Evolutionary conservation across 2,329 filamentous ascomycete species (phyloP).

Genomic region (Phialocephala sp.): DNA sequence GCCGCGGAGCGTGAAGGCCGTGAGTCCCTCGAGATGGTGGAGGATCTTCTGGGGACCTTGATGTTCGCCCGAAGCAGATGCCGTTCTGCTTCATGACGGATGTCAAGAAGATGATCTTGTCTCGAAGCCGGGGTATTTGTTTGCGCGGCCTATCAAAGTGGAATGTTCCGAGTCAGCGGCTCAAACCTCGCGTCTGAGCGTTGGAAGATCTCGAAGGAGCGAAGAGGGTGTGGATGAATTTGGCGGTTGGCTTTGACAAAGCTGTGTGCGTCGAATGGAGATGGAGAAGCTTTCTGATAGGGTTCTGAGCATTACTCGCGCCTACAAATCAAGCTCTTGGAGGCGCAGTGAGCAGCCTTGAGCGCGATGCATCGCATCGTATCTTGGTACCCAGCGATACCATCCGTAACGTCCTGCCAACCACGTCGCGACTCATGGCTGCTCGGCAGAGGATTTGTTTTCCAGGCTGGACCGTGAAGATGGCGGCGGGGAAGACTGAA

Average conservation of each 20-base stretch:
- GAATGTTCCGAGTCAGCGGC: slow-evolving; percentile 4
- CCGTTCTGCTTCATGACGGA: slow-evolving; percentile 6
- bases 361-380: not conserved
- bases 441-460: not conserved
- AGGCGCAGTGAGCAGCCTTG: not conserved
- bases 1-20: slow-evolving; percentile 3
- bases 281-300: not conserved
- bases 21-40: not conserved
- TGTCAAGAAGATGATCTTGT: slow-evolving; percentile 2
- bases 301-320: slow-evolving; percentile 8
- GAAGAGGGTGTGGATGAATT: not conserved
- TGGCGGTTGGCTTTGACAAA: not conserved
- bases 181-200: slow-evolving; percentile 4
- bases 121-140: slow-evolving; percentile 1
- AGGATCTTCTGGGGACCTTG: not conserved
- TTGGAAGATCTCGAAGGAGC: not conserved
- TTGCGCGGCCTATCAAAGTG: slow-evolving; percentile 6
- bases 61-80: slow-evolving; percentile 8
- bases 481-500: slow-evolving; percentile 2
- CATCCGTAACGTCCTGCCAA: not conserved
- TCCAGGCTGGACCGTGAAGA: not conserved
- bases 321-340: not conserved
- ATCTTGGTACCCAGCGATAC: not conserved
- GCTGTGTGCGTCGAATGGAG: not conserved
- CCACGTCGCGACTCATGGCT: slow-evolving; percentile 4